Base-by-base conservation (phyloP, 1,284 basidiomycete genomes). In the Phylloboletellus chloephorus region DNA sequence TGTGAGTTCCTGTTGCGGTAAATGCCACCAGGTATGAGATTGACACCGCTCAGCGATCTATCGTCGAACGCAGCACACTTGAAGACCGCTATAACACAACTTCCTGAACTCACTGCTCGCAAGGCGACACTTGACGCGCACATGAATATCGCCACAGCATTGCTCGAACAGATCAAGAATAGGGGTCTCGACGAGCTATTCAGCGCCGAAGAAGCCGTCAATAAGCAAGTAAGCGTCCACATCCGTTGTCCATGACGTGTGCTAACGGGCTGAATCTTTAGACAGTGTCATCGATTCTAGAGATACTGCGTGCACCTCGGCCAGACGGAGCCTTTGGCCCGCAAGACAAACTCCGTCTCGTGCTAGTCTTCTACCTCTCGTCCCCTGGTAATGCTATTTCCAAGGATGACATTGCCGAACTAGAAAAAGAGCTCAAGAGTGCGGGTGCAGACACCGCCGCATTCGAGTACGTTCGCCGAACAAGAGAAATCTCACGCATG, bases 111-210 rank as follows among this genome's bases (percentile, higher is more conserved):
- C 31, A 98, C 95, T 3, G 93, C 95, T 13, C 78, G 96, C 31
- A 99, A 99, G 57, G 85, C 91, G 33, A 95, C 90, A 2, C 76
- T 99, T 24, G 96, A 99, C 63, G 93, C 95, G 1, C 95, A 98
- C 52, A 98, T 98, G 94, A 98, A 98, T 67, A 97, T 99, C 42
- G 96, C 96, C 23, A 98, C 95, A 3, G 86, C 95, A 6, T 69
- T 99, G 11, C 69, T 99, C 21, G 93, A 96, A 61, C 85, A 97
- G 15, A 98, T 99, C 71, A 98, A 98, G 69, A 82, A 84, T 50
- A 80, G 96, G 33, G 92, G 91, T 5, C 72, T 99, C 17, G 96
- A 99, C 63, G 95, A 95, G 53, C 73, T 98, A 12, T 98, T 98
- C 71, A 94, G 95, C 63, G 82, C 86, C 17, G 96, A 99, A 68